Base-by-base conservation (phyloP, 805 yeast species). In the Yamadazyma insecticola region DNA sequence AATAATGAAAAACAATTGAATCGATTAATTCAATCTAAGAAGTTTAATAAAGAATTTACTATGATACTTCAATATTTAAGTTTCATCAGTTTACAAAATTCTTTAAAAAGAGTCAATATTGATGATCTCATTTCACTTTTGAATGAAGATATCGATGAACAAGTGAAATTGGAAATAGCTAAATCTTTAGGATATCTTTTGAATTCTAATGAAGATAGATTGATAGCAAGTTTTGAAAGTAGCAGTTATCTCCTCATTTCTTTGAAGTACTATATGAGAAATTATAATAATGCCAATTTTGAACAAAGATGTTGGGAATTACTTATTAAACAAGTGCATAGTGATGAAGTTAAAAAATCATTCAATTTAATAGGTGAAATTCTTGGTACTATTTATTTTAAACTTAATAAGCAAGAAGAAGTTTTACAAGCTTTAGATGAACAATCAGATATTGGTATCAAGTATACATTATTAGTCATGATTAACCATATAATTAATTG, bases 161-260 rank as follows among this genome's bases (percentile, higher is more conserved):
- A 50, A 4, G 46, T 70, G 4, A 63, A 63, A 32, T 40, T 60
- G 6, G 72, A 73, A 14, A 67, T 81, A 2, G 71, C 81, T 1
- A 65, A 68, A 29, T 63, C 80, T 0, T 48, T 77, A 17, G 81
- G 84, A 2, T 63, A 73, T 37, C 44, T 66, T 5, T 44, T 50
- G 2, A 48, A 40, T 4, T 63, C 67, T 33, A 45, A 74, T n/a
- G 59, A 67, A 1, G 27, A 22, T 6, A 25, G 36, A 2, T 50
- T 76, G 28, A 41, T 77, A 21, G 40, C 51, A 11, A 35, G 41
- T 19, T 40, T 35, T 19, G 25, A 36, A 13, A 28, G 35, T 15
- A 40, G 36, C 24, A 28, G 22, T n/a, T 39, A 47, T 7, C 33
- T 44, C 14, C 36, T 53, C 32, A 43, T 43, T 3, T 45, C 55